A percentile compares a stretch with the other conserved stretches of the same genome.
phyloP scores from a whole-genome alignment of 164 flowering plant species.

The Tetrastigma voinierianum region DNA sequence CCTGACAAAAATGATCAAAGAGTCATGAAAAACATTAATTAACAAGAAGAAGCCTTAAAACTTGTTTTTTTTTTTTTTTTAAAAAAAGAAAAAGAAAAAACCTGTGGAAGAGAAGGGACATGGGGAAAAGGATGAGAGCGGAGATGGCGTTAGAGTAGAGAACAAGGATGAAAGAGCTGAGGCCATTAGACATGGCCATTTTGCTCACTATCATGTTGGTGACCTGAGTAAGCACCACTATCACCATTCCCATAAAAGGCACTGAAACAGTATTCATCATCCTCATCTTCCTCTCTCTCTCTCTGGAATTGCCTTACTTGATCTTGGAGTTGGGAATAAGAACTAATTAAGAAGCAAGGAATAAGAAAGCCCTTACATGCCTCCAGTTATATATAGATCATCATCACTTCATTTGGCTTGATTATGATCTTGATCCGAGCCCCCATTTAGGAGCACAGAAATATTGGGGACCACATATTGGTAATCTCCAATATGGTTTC shows the following conservation, averaged over 20 bases:
- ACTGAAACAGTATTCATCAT: constrained; percentile 2
- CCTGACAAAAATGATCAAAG: constrained; percentile 10
- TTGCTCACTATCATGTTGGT: constrained; percentile 23
- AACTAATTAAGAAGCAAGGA: too few relatives aligned
- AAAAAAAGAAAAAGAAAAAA: background rate
- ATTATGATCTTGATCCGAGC: too few relatives aligned
- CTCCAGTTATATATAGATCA: too few relatives aligned
- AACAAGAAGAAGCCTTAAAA: background rate
- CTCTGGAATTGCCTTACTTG: background rate
- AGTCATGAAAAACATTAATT: background rate
- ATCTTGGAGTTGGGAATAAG: too few relatives aligned
- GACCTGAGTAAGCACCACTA: constrained; percentile 20
- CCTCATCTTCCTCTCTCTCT: background rate
- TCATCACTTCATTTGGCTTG: too few relatives aligned
- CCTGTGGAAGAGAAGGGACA: constrained; percentile 25
- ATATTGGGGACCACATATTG: too few relatives aligned
- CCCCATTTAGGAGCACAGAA: too few relatives aligned
- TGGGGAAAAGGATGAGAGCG: constrained; percentile 22
- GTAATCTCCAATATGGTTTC: too few relatives aligned
- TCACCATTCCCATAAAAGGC: constrained; percentile 27
- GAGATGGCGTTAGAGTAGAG: constrained; percentile 30
- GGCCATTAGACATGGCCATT: constrained; percentile 25
- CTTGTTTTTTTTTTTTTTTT: too few relatives aligned
- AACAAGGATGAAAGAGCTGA: constrained; percentile 22
- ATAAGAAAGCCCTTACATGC: too few relatives aligned